Evolutionary conservation across 2,329 filamentous ascomycete genomes (phyloP).

Genomic region (Nectriaceae sp.): DNA sequence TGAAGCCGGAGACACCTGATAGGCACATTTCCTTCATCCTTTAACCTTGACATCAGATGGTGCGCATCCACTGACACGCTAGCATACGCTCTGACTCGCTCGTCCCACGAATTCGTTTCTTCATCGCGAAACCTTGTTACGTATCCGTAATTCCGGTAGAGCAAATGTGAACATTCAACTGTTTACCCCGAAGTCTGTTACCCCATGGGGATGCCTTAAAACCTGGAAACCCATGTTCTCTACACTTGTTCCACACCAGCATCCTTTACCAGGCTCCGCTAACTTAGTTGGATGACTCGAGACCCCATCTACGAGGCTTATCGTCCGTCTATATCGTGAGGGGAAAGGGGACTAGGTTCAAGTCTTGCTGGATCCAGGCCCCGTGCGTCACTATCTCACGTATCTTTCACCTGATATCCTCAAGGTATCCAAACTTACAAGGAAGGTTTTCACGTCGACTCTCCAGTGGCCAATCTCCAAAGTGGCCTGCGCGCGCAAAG

Average conservation of each 20-base stretch:
- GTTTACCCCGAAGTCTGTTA: too few relatives aligned
- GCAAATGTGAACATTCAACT: too few relatives aligned
- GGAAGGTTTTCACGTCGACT: slow-evolving; percentile 6
- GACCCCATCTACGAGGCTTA: neutral
- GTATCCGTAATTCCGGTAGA: neutral
- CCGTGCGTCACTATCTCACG: neutral
- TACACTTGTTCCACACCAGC: neutral
- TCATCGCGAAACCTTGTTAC: too few relatives aligned
- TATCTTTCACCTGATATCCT: neutral
- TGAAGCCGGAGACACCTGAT: neutral
- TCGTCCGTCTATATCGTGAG: neutral
- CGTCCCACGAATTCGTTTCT: too few relatives aligned
- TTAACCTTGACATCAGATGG: too few relatives aligned
- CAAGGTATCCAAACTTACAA: neutral
- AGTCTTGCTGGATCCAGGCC: slow-evolving; percentile 4
- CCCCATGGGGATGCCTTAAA: neutral
- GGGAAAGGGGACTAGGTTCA: neutral
- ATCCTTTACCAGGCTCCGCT: neutral
- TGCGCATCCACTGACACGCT: too few relatives aligned
- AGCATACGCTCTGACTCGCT: too few relatives aligned
- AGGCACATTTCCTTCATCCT: too few relatives aligned
- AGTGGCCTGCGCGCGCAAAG: neutral
- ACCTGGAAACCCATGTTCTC: neutral
- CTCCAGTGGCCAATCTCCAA: slow-evolving; percentile 1
- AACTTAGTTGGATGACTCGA: neutral